Conservation (phyloP, 371 early-diverging fungal genomes). For the Zychaea mexicana region DNA sequence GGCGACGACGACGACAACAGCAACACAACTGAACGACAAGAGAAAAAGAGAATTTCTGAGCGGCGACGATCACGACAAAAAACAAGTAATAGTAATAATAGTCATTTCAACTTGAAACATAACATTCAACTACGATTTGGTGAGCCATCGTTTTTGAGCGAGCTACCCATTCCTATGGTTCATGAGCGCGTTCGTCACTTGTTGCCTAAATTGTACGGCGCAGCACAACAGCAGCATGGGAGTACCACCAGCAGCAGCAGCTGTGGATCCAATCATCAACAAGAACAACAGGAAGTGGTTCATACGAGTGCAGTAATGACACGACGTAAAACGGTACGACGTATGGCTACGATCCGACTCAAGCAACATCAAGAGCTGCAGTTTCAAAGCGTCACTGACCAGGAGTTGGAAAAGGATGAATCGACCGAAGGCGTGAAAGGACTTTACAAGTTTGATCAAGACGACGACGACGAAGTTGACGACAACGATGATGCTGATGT, state of each 20-base stretch:
- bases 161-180: conserved; percentile 59
- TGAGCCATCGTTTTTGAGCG: conserved; percentile 56
- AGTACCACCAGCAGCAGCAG: too few relatives aligned
- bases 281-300: neutral
- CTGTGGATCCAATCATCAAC: neutral
- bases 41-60: too few relatives aligned
- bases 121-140: conserved; percentile 51
- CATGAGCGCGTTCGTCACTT: conserved; percentile 58
- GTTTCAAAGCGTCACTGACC: conserved; percentile 35
- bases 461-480: conserved; percentile 6
- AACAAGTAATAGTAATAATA: conserved; percentile 1
- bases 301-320: conserved; percentile 24
- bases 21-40: neutral
- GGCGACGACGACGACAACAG: neutral
- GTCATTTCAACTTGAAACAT: conserved; percentile 16
- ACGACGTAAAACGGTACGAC: conserved; percentile 33
- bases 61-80: neutral
- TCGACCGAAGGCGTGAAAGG: conserved; percentile 38
- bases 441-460: conserved; percentile 35
- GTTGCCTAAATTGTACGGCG: conserved; percentile 48
- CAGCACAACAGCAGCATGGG: conserved; percentile 4
- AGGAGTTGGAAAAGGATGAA: conserved; percentile 40
- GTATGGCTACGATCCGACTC: conserved; percentile 28
- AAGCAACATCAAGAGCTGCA: conserved; percentile 24
- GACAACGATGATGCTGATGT: neutral